Evolutionary conservation across 805 yeast genomes (phyloP).

Genomic region (Candida odintsovae): DNA sequence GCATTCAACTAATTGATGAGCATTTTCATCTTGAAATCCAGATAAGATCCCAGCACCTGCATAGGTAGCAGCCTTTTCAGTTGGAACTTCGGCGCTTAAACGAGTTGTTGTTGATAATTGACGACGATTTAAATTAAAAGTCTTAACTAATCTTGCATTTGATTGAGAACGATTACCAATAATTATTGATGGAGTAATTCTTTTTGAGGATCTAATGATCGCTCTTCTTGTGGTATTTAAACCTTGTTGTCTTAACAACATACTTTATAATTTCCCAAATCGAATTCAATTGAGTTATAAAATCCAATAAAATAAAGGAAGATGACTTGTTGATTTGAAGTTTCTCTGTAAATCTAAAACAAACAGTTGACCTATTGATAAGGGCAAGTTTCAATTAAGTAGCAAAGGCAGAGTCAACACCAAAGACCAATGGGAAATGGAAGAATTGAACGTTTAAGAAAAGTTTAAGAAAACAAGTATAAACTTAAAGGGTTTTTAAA

Average conservation of each 20-base stretch:
- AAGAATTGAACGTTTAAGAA: too few species aligned
- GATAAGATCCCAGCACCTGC: slow-evolving; percentile 60
- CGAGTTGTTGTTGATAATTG: slow-evolving; percentile 16
- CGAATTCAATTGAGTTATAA: not conserved
- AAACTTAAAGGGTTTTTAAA: too few species aligned
- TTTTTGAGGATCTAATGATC: slow-evolving; percentile 2
- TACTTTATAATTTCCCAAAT: slow-evolving; percentile 1
- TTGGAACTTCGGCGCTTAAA: slow-evolving; percentile 10
- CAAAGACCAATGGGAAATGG: too few species aligned
- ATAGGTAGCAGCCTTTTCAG: slow-evolving; percentile 31
- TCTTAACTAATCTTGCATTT: slow-evolving; percentile 5
- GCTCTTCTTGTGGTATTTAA: slow-evolving; percentile 22
- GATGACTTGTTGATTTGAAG: not conserved
- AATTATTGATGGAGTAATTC: slow-evolving; percentile 5
- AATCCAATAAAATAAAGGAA: not conserved
- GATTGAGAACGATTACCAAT: slow-evolving; percentile 14
- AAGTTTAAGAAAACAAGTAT: too few species aligned
- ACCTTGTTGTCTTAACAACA: slow-evolving; percentile 24
- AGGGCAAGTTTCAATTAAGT: not conserved
- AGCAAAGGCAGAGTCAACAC: too few species aligned
- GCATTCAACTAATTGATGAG: slow-evolving; percentile 72
- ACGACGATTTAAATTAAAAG: slow-evolving; percentile 5
- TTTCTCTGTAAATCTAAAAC: not conserved
- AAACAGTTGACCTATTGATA: too few species aligned
- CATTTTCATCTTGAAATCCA: slow-evolving; percentile 52